Base-by-base conservation (phyloP, 2,329 filamentous ascomycete genomes). In the Elsinoe perseae region DNA sequence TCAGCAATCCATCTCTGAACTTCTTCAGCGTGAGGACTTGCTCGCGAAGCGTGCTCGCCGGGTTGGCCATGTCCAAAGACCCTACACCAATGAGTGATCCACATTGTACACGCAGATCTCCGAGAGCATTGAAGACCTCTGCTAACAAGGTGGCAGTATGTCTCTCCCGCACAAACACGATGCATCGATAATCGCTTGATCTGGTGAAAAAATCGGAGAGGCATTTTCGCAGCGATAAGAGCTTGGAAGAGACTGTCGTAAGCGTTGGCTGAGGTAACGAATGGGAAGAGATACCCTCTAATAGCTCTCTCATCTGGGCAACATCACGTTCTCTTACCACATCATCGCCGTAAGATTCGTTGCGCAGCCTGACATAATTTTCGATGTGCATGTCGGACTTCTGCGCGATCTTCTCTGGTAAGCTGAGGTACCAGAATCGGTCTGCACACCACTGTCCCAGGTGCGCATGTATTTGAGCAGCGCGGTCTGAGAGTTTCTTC, bases 391-490 rank as follows among this genome's bases (percentile, higher is more conserved):
- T 76, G 50, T 86, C 79, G 2, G 89, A 72, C 60, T 81, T 86
- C 2, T 75, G 73, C 0, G 80, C 71, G 57, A 85, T 80, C 2
- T 82, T 75, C 4, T 87, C 80, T 0, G 78, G 77, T 20, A 95
- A 75, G 10, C 81, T 80, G 28, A 89, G 78, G 55, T 80, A 76
- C 90, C 90, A 95, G 57, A 89, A 84, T 52, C 83, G 77, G 66
- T 98, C 90, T 0, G 89, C 83, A 62, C 87, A 88, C 92, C 93
- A 97, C 2, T 78, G 72, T 0, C 93, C 93, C 3, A 97, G 76
- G 40, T 86, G 78, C 1, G 80, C 78, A 1, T 80, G 82, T 2
- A 84, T 80, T 7, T 78, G 71, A 25, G 74, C 76, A 1, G 87
- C 77, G 60, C 80, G 85, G 2, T 70, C 66, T 27, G 91, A 84